Percentiles rank a stretch among this genome's conserved stretches.
Conservation (phyloP, 2,329 filamentous ascomycete genomes). For the Colletotrichum sp. region DNA sequence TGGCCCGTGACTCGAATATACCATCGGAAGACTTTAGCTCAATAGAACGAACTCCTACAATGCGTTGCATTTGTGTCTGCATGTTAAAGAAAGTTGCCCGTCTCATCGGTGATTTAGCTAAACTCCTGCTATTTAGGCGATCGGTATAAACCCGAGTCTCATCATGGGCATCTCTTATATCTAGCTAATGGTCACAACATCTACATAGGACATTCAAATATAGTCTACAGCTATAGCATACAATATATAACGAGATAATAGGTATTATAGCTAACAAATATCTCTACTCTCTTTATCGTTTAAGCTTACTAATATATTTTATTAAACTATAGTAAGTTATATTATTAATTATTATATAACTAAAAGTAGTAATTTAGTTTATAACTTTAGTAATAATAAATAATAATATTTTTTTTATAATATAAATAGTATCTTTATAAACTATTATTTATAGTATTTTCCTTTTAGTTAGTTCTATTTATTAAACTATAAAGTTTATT, state of each 20-base stretch:
- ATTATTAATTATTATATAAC: neutral
- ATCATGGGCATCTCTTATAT: neutral
- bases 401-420: neutral
- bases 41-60: neutral
- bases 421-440: neutral
- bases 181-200: neutral
- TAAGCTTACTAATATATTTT: accelerated
- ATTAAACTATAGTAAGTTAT: neutral
- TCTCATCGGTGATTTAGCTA: neutral
- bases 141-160: neutral
- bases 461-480: neutral
- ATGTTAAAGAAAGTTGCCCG: neutral
- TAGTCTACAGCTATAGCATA: accelerated
- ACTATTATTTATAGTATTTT: accelerated
- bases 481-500: accelerated
- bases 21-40: accelerated
- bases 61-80: accelerated
- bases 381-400: accelerated
- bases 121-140: neutral
- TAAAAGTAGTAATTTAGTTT: accelerated
- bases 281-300: accelerated
- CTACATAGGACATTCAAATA: accelerated
- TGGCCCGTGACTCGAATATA: accelerated
- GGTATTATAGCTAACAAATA: neutral
- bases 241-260: accelerated